Evolutionary conservation across 805 yeast species (phyloP), one percentile per base, ranked within the genome.

Genomic region (Lachancea fermentati): DNA sequence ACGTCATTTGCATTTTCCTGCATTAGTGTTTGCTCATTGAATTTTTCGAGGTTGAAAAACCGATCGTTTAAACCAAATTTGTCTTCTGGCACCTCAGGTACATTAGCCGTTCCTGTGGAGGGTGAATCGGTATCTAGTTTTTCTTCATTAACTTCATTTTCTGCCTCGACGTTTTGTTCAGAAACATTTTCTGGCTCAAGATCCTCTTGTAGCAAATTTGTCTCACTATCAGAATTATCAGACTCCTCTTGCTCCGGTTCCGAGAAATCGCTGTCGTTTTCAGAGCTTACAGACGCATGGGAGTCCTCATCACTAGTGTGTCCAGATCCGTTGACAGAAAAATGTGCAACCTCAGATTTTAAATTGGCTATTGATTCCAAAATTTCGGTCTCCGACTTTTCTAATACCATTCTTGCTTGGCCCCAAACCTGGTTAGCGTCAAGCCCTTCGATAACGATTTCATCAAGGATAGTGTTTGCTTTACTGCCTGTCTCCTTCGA

Each of bases 361-460:
- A 81, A 54, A 28, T 64, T 68, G 2, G 79, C 79, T 32, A 86
- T 73, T 38, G 72, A 71, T 14, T 70, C 75, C 56, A 85, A 57
- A 26, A 87, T 62, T 32, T 72, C 69, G 35, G 81, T 87, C 19
- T 81, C 78, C 9, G 83, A 82, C 5, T 81, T 82, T 43, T 88
- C 96, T 29, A 87, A 67, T 14, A 91, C 81, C 66, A 91, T 73
- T 61, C 85, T 86, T 2, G 85, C 81, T 63, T 91, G 97, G 41
- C 91, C 95, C 87, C 91, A 91, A 0, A 93, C 88, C 58, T 91
- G 97, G 30, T 82, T 75, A 17, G 96, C 80, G 59, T 85, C 96
- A 40, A 91, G 68, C 1, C 96, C 97, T 36, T 88, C 94, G 11
- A 83, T 72, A 50, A 81, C 78, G 15, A 91, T 72, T 57, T 85